Conservation (phyloP, 192 early-diverging fungal species). For the Entomortierella chlamydospora region DNA sequence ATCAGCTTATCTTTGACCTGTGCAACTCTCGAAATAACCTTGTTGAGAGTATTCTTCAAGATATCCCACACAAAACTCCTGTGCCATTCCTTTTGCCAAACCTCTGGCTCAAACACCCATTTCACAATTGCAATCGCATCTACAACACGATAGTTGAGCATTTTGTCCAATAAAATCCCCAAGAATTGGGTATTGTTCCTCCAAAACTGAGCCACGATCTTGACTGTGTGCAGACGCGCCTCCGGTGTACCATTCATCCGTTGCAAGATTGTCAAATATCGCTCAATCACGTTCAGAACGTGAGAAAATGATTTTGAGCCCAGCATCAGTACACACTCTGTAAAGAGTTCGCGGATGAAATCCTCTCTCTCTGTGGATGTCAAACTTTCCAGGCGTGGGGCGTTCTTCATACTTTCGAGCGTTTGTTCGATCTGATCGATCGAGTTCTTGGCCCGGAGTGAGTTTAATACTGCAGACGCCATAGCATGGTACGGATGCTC, state of each 20-base stretch:
- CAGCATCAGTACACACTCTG: slow-evolving; percentile 86
- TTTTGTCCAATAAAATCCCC: slow-evolving; percentile 93
- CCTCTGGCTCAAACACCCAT: slow-evolving; percentile 77
- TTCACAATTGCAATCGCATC: slow-evolving; percentile 84
- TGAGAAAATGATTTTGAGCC: slow-evolving; percentile 97
- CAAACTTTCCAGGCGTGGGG: slow-evolving; percentile 34
- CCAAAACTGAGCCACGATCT: slow-evolving; percentile 90
- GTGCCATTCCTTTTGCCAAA: slow-evolving; percentile 56
- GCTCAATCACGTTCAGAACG: slow-evolving; percentile 90
- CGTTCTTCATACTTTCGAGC: slow-evolving; percentile 58
- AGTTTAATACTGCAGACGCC: slow-evolving; percentile 56
- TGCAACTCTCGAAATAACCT: slow-evolving; percentile 84
- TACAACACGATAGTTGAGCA: slow-evolving; percentile 95
- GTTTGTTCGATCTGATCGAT: slow-evolving; percentile 59
- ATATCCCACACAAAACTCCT: slow-evolving; percentile 82
- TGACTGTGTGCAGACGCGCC: slow-evolving; percentile 78
- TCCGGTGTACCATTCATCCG: slow-evolving; percentile 69
- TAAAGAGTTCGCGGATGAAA: slow-evolving; percentile 75
- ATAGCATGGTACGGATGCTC: slow-evolving; percentile 56
- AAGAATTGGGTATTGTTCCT: slow-evolving; percentile 88
- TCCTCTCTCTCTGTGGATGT: slow-evolving; percentile 60
- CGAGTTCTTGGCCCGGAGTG: slow-evolving; percentile 58
- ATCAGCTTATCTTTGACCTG: slow-evolving; percentile 72
- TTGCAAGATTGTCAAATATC: slow-evolving; percentile 75
- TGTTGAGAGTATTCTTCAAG: slow-evolving; percentile 84